Base-by-base conservation (phyloP, 1,284 basidiomycete genomes). In the Takashimella tepidaria region DNA sequence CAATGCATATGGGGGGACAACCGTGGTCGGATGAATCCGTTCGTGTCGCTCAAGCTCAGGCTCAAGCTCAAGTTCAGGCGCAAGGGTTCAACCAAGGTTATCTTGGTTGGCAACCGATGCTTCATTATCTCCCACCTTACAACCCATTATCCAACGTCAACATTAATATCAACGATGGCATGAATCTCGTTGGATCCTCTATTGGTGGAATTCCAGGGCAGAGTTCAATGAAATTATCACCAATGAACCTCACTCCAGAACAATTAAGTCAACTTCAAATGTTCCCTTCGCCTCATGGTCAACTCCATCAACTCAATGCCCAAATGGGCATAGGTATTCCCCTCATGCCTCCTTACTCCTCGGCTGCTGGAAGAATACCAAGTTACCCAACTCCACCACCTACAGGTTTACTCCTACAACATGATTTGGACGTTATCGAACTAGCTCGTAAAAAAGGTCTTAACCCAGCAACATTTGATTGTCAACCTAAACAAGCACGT, bases 391-490 rank as follows among this genome's bases (percentile, higher is more conserved):
- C 63, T 3, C 63, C 69, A 11, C 58, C 67, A 20, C 55, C 54
- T n/a, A 62, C 64, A 24, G 67, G 65, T 2, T 47, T 53, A 4
- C 47, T 59, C 23, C 59, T 49, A 41, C 31, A 47, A 11, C 64
- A 69, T 49, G 65, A 72, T 44, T 59, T 91, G 55, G 91, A 93
- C 66, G 84, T 95, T n/a, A 87, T 88, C 21, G 82, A 86, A 45
- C 79, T 96, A 51, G 86, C 92, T 59, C 84, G 87, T 12, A 82
- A 82, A 45, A 95, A 95, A 74, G 91, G 91, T 10, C 91, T 96
- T 69, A 96, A 96, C 67, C 92, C 92, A 5, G 78, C 83, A 12
- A 83, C 83, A 41, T 96, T 95, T 64, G 89, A 95, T 63, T 84
- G 83, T 53, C 81, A 85, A 49, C 92, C 92, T 5, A 72, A 80